Percentiles rank a stretch among this genome's conserved stretches.
These are phyloP conservation scores for Wickerhamomyces xylosicus DNA, from an alignment of 805 yeast species.

Conservation along the genomic window DNA sequence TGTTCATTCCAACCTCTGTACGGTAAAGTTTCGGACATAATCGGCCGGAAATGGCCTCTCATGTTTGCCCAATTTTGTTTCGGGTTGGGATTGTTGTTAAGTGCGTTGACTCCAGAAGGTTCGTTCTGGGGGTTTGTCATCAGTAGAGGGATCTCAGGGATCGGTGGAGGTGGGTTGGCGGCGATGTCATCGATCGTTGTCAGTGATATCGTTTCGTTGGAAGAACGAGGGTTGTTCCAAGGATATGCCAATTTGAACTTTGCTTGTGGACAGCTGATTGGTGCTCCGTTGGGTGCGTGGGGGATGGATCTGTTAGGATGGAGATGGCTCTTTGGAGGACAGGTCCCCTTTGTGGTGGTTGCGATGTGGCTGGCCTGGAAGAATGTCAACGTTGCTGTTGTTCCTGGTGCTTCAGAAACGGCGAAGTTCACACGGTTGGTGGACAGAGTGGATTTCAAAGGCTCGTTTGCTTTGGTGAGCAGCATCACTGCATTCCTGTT, in stretches of 20 bases:
- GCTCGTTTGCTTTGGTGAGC: slow-evolving; percentile 23
- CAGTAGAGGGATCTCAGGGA: slow-evolving; percentile 46
- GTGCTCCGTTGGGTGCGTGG: slow-evolving; percentile 30
- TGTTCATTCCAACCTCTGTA: slow-evolving; percentile 69
- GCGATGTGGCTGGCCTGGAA: slow-evolving; percentile 17
- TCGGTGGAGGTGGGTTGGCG: slow-evolving; percentile 48
- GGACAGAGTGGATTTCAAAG: slow-evolving; percentile 26
- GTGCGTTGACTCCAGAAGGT: background rate
- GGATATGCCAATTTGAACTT: slow-evolving; percentile 55
- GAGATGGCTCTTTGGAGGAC: slow-evolving; percentile 30
- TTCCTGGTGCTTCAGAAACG: background rate
- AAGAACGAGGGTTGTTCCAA: slow-evolving; percentile 71
- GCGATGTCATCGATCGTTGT: slow-evolving; percentile 42
- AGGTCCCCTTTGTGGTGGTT: slow-evolving; percentile 24
- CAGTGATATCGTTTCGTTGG: slow-evolving; percentile 65
- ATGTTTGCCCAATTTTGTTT: slow-evolving; percentile 34
- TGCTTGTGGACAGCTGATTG: slow-evolving; percentile 28
- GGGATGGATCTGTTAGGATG: slow-evolving; percentile 25
- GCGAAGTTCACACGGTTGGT: slow-evolving; percentile 19
- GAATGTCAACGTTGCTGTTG: slow-evolving; percentile 3
- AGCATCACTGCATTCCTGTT: slow-evolving; percentile 22
- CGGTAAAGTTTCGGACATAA: slow-evolving; percentile 60
- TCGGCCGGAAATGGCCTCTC: slow-evolving; percentile 40
- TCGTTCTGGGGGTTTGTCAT: slow-evolving; percentile 27
- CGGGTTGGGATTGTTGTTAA: slow-evolving; percentile 23